A percentile compares a stretch with the other conserved stretches of the same genome.
Conservation (phyloP, 129 eudicot species). For the Arctium minus region DNA sequence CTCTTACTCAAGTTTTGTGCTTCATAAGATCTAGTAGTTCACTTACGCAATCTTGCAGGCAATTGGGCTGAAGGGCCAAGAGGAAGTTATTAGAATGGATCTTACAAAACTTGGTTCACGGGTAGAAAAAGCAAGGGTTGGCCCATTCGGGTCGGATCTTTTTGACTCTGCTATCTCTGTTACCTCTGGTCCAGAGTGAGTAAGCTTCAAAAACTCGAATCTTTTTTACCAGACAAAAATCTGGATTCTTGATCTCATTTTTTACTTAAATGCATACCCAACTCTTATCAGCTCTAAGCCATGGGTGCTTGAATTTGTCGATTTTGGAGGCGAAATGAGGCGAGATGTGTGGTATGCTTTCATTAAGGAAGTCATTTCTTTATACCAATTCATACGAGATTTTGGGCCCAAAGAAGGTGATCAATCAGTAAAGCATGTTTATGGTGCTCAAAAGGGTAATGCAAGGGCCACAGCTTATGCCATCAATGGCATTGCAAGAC, state of each 20-base stretch:
- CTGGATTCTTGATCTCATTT: background rate
- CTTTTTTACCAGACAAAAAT: constrained; percentile 2
- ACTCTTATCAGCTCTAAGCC: constrained; percentile 25
- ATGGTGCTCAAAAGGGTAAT: constrained; percentile 82
- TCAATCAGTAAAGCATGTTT: constrained; percentile 48
- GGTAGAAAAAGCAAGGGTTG: constrained; percentile 77
- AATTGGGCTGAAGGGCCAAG: constrained; percentile 48
- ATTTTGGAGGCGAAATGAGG: constrained; percentile 93
- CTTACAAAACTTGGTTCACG: constrained; percentile 56
- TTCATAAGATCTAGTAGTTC: constrained; percentile 5
- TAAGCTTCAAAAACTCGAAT: constrained; percentile 59
- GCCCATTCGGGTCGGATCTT: constrained; percentile 81
- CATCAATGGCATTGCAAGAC: constrained; percentile 67
- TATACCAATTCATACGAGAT: constrained; percentile 72
- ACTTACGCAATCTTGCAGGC: constrained; percentile 43
- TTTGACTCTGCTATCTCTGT: constrained; percentile 93
- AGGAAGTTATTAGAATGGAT: constrained; percentile 62
- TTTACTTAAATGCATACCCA: constrained; percentile 5
- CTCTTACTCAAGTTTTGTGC: background rate
- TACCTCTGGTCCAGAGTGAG: constrained; percentile 88
- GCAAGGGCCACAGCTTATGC: constrained; percentile 56
- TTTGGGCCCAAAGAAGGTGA: constrained; percentile 81
- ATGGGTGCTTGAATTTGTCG: constrained; percentile 85
- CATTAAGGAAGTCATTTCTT: constrained; percentile 64
- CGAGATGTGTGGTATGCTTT: constrained; percentile 94